Evolutionary conservation across 345 rosid species (phyloP).

Genomic region (Syzygium aromaticum): DNA sequence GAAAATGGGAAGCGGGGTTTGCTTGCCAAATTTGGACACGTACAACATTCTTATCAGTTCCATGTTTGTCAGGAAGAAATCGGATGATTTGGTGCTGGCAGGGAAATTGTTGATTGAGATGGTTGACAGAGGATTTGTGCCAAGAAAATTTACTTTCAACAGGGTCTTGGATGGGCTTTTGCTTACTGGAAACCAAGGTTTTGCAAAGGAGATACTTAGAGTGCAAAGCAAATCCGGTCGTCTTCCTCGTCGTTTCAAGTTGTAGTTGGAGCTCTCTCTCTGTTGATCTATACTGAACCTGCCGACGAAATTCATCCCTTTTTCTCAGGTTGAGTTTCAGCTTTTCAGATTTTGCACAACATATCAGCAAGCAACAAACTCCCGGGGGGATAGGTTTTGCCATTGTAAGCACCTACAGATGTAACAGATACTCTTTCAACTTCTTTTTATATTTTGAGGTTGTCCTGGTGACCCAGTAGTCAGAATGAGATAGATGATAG

Average conservation of each 20-base stretch:
- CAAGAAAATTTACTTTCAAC: constrained; percentile 64
- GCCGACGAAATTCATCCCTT: neutral
- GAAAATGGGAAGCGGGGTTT: constrained; percentile 52
- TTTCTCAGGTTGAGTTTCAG: neutral
- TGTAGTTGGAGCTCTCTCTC: constrained; percentile 10
- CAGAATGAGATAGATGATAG: neutral
- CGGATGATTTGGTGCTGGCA: constrained; percentile 68
- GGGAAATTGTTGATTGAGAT: constrained; percentile 79
- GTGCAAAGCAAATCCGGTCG: constrained; percentile 56
- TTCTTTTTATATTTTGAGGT: neutral
- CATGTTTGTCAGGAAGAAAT: constrained; percentile 85
- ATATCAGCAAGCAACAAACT: neutral
- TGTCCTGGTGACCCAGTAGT: neutral
- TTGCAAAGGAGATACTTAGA: constrained; percentile 67
- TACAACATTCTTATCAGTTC: constrained; percentile 67
- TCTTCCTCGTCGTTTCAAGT: constrained; percentile 38
- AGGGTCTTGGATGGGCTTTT: constrained; percentile 77
- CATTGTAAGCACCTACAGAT: neutral
- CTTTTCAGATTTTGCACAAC: neutral
- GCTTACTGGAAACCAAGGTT: constrained; percentile 73
- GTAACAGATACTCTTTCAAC: neutral
- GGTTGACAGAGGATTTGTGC: constrained; percentile 89
- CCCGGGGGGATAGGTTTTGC: neutral
- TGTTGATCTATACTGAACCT: neutral
- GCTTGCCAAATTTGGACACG: constrained; percentile 87